These are phyloP conservation scores for Lasiosphaeris hirsuta DNA, from an alignment of 495 filamentous ascomycete genomes.

Conservation along the genomic window DNA sequence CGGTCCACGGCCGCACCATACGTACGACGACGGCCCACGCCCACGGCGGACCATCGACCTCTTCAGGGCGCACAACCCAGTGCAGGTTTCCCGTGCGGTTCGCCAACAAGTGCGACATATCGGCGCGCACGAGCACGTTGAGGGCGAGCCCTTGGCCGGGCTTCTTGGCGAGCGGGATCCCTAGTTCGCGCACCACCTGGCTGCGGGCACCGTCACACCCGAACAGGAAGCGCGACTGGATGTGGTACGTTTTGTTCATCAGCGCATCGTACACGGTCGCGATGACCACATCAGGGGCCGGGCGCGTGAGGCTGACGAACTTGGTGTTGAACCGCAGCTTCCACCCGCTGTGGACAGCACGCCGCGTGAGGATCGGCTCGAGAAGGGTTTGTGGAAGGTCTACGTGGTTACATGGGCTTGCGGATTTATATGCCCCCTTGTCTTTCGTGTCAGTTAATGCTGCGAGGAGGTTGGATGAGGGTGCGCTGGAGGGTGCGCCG, in stretches of 20 bases:
- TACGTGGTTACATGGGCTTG: slow-evolving; percentile 44
- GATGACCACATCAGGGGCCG: slow-evolving; percentile 28
- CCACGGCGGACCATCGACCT: slow-evolving; percentile 24
- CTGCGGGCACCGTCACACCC: slow-evolving; percentile 54
- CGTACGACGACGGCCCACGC: slow-evolving; percentile 32
- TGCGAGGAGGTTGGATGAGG: background rate
- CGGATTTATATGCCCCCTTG: slow-evolving; percentile 52
- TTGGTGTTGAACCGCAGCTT: slow-evolving; percentile 41
- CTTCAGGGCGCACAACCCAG: too few species aligned
- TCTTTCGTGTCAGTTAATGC: background rate
- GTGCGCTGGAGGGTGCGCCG: too few species aligned
- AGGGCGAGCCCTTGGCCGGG: slow-evolving; percentile 53
- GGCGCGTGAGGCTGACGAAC: slow-evolving; percentile 30
- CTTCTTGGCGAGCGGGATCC: slow-evolving; percentile 46
- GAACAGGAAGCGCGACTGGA: background rate
- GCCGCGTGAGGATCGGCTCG: slow-evolving; percentile 47
- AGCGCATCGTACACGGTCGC: slow-evolving; percentile 42
- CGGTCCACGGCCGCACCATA: slow-evolving; percentile 43
- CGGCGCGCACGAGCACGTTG: slow-evolving; percentile 43
- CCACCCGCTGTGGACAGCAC: slow-evolving; percentile 41
- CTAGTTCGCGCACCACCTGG: slow-evolving; percentile 44
- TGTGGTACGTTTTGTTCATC: slow-evolving; percentile 16
- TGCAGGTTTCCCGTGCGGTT: too few species aligned
- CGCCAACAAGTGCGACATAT: too few species aligned
- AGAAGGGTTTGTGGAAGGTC: slow-evolving; percentile 50